Base-by-base conservation (phyloP, 805 yeast species). In the Nakazawaea ernobii region DNA sequence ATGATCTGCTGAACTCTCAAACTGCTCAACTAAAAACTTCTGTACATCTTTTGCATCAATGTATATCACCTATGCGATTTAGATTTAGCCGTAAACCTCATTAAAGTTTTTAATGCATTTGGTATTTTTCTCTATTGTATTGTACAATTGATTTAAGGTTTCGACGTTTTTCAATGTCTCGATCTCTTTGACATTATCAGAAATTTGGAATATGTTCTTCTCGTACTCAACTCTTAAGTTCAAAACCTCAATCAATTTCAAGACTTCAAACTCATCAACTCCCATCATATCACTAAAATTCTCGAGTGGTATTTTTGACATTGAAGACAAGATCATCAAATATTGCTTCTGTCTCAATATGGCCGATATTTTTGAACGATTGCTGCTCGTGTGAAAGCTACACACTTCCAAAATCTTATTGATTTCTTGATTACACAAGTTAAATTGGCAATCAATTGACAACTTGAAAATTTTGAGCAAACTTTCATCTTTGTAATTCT, bases 271-370 rank as follows among this genome's bases (percentile, higher is more conserved):
- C 17, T 46, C 33, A 9, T 32, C 13, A 11, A 43, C 17, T 7
- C 47, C 47, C 9, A 43, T 7, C 37, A 43, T 28, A 17, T 35
- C 14, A 17, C 39, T 35, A 9, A 48, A 43, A 11, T 7, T 7
- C 4, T 10, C 2, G 5, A 43, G 11, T 2, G 32, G 26, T 13
- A 48, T 37, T 35, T 20, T 27, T 28, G 37, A 20, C 24, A 39
- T 37, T 13, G 44, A 30, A 4, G 40, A 20, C 11, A 48, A 30
- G 11, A 48, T 39, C 33, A 43, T 28, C 9, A 48, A 26, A 24
- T 48, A 48, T 30, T 48, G 47, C 29, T 43, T 43, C 35, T 48
- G 47, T 14, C 50, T 38, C 13, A 48, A 29, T 6, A 42, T 28
- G 5, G 28, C 27, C 3, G 11, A 8, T 6, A 48, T 39, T 24